Evolutionary conservation across 768 basidiomycete genomes (phyloP).

Genomic region (Pulveroboletus sp.): DNA sequence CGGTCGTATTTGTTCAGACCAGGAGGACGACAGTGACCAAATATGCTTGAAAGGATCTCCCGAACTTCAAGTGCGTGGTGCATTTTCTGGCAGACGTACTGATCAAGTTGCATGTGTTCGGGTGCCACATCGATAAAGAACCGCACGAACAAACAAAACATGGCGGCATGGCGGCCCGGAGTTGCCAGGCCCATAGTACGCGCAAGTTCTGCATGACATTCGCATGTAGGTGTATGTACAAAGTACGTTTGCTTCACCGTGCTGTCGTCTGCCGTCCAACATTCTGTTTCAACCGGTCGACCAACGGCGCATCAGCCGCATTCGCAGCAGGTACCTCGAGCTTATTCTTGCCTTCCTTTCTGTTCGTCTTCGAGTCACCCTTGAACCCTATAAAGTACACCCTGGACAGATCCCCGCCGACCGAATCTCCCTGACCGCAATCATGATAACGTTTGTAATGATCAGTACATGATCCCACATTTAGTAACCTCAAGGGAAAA

Average conservation of each 20-base stretch:
- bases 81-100: constrained; percentile 7
- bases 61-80: constrained; percentile 3
- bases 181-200: too few relatives aligned
- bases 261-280: constrained; percentile 65
- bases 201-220: too few relatives aligned
- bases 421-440: constrained; percentile 55
- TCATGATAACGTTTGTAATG: constrained; percentile 5
- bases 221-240: constrained; percentile 14
- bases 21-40: background rate
- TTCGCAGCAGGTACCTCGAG: constrained; percentile 79
- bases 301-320: constrained; percentile 68
- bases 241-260: constrained; percentile 25
- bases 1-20: background rate
- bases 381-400: constrained; percentile 85
- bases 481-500: constrained; percentile 20
- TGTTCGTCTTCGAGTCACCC: constrained; percentile 57
- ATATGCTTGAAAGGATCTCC: constrained; percentile 6
- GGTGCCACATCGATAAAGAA: too few relatives aligned
- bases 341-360: constrained; percentile 59
- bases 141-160: too few relatives aligned
- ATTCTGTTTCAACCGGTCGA: constrained; percentile 59
- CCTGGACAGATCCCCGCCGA: constrained; percentile 60
- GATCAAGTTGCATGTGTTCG: too few relatives aligned
- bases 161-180: too few relatives aligned
- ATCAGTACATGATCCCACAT: constrained; percentile 16